These are phyloP conservation scores for Populus ilicifolia DNA, from an alignment of 345 rosid genomes.

Conservation along the genomic window DNA sequence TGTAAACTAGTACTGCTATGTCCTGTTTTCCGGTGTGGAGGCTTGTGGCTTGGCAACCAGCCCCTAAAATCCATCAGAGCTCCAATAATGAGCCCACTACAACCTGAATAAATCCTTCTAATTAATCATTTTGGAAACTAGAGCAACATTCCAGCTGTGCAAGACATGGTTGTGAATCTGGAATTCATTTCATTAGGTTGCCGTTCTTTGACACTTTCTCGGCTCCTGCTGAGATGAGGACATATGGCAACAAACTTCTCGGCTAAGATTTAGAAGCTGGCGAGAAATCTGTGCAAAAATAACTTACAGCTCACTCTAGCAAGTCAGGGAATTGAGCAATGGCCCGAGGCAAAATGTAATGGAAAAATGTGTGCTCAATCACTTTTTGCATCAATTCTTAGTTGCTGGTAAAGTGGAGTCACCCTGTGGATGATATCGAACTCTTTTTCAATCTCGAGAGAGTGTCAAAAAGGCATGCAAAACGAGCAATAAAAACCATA, in stretches of 20 bases:
- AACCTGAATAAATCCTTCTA: not conserved
- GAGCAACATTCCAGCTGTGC: not conserved
- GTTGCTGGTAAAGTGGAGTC: not conserved
- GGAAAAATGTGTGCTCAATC: not conserved
- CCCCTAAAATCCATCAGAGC: not conserved
- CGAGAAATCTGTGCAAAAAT: not conserved
- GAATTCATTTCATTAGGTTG: not conserved
- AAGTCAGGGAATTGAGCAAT: not conserved
- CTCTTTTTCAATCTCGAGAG: not conserved
- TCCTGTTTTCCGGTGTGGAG: not conserved
- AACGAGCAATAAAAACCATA: too few species aligned
- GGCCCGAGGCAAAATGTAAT: not conserved
- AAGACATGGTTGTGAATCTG: not conserved
- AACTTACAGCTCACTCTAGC: not conserved
- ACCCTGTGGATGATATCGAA: not conserved
- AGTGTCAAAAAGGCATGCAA: not conserved
- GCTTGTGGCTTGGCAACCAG: not conserved
- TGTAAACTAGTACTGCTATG: not conserved
- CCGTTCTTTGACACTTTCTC: not conserved
- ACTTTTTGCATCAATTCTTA: not conserved
- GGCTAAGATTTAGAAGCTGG: not conserved
- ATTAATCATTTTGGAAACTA: not conserved
- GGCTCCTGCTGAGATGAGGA: not conserved
- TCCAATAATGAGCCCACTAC: not conserved
- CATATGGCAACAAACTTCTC: not conserved